Evolutionary conservation across 164 flowering plant species (phyloP).

Genomic region (Nymphaea thermarum): DNA sequence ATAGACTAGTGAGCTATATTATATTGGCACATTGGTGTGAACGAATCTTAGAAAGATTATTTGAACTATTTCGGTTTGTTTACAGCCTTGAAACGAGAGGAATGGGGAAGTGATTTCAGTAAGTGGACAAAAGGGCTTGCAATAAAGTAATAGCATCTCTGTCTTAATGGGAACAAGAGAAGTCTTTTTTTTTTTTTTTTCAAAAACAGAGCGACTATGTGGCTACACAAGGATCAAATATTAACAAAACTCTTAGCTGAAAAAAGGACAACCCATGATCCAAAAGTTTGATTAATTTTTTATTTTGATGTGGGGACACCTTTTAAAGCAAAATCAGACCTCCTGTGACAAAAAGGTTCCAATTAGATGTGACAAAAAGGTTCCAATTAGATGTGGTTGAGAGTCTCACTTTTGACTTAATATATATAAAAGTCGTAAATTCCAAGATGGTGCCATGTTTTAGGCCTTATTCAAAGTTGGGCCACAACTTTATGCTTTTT

Average conservation of each 20-base stretch:
- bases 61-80: neutral
- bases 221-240: neutral
- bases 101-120: neutral
- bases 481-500: too few relatives aligned
- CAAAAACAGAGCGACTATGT: neutral
- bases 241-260: neutral
- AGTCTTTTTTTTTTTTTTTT: neutral
- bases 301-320: neutral
- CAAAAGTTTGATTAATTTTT: neutral
- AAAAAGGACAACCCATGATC: neutral
- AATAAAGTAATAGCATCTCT: neutral
- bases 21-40: neutral
- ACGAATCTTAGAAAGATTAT: neutral
- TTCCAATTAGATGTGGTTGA: too few relatives aligned
- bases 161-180: neutral
- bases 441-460: too few relatives aligned
- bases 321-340: neutral
- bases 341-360: neutral
- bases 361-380: too few relatives aligned
- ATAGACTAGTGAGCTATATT: neutral
- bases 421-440: too few relatives aligned
- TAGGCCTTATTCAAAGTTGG: too few relatives aligned
- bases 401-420: too few relatives aligned
- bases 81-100: neutral
- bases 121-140: neutral